Percentiles rank a stretch among this genome's conserved stretches.
Evolutionary conservation across 108 stramenopile genomes (phyloP).

Genomic region (Cyclostephanos invisitatus): DNA sequence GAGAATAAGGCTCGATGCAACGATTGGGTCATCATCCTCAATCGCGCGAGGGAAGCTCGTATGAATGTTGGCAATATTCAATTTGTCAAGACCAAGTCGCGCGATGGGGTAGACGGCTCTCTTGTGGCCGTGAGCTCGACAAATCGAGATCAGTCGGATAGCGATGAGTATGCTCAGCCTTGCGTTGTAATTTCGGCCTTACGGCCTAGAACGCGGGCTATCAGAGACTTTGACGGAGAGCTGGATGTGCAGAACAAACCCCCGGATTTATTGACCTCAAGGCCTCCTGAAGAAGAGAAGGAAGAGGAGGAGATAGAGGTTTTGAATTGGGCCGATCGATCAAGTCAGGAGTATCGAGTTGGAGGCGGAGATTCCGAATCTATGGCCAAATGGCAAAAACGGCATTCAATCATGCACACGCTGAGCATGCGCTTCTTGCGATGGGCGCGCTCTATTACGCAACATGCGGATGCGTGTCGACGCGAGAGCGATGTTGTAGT

Average conservation of each 20-base stretch:
- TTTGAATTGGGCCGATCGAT: constrained; percentile 20
- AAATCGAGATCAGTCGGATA: constrained; percentile 38
- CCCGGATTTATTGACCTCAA: constrained; percentile 38
- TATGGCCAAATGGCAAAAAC: constrained; percentile 55
- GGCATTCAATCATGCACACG: constrained; percentile 42
- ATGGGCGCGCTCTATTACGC: constrained; percentile 49
- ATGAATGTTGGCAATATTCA: constrained; percentile 79
- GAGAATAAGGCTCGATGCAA: constrained; percentile 71
- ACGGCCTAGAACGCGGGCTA: constrained; percentile 35
- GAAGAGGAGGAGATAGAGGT: constrained; percentile 50
- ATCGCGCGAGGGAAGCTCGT: constrained; percentile 82
- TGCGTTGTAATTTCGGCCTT: constrained; percentile 48
- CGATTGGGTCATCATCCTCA: constrained; percentile 88
- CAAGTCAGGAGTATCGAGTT: constrained; percentile 11
- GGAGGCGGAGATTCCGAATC: constrained; percentile 4
- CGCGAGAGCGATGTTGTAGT: constrained; percentile 30
- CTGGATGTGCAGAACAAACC: constrained; percentile 14
- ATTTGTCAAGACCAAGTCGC: constrained; percentile 44
- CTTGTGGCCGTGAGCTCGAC: background rate
- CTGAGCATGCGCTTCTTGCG: constrained; percentile 43
- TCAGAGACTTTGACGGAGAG: constrained; percentile 16
- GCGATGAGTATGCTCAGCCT: constrained; percentile 39
- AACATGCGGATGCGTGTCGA: constrained; percentile 37
- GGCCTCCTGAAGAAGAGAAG: constrained; percentile 28
- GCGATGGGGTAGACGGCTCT: constrained; percentile 8